Evolutionary conservation across 768 basidiomycete species (phyloP), one percentile per base, ranked within the genome.

Genomic region (Termitomyces sp.): DNA sequence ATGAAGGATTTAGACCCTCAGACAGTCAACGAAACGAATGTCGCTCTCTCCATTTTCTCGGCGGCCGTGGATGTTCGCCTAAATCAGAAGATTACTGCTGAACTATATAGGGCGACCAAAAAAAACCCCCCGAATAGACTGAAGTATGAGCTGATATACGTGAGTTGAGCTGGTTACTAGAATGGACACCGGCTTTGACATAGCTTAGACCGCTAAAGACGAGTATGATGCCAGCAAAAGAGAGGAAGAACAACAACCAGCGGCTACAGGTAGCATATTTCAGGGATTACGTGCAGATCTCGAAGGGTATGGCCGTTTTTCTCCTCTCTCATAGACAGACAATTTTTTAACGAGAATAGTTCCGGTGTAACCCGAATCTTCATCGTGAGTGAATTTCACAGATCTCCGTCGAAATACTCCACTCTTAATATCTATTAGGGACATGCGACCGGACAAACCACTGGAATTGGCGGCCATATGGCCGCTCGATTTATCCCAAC

Each of bases 401-500:
- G 34, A 13, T 13, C 9, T 18, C 20, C 5, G 15, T 42, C 20
- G 26, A 16, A 6, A 36, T 31, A 20, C 18, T 52, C 36, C 20
- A 48, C n/a, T 26, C 13, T 45, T 28, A 48, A 29, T 58, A 12
- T n/a, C n/a, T n/a, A 28, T 54, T 37, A 92, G 90, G 92, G 93
- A 15, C 93, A 95, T 69, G 84, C 92, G 16, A 97, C 94, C 4
- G 87, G 81, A 5, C 96, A 98, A 72, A 96, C 94, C 10, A 96
- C 94, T 1, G 95, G 96, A 41, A 73, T 86, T 31, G 82, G 78
- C 18, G 81, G 81, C 2, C 81, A 81, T 63, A 80, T 82, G 72
- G 74, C 92, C 0, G 87, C 90, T 9, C 79, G 94, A 3, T 97
- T 97, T 67, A 95, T 98, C 56, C 92, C 94, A 10, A 98, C 95